Evolutionary conservation across 2,329 filamentous ascomycete species (phyloP).

Genomic region (Phialophora expanda): DNA sequence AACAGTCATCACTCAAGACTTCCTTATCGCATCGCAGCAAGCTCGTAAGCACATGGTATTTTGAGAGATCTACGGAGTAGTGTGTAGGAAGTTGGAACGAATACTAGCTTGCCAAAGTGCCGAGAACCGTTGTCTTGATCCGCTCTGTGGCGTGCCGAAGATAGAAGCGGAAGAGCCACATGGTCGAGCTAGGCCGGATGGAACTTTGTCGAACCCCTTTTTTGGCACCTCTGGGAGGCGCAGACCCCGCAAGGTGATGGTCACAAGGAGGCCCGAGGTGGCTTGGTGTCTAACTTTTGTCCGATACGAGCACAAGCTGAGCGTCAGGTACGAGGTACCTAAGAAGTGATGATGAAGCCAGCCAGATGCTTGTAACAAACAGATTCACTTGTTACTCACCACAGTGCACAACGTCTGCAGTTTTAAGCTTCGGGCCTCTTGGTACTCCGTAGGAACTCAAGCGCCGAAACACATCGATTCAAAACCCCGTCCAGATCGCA

Average conservation of each 20-base stretch:
- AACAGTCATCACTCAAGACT: too few relatives aligned
- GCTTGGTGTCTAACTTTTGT: slow-evolving; percentile 1
- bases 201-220: slow-evolving; percentile 10
- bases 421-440: slow-evolving; percentile 1
- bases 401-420: neutral
- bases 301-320: neutral
- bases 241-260: slow-evolving; percentile 4
- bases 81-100: neutral
- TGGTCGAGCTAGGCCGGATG: slow-evolving; percentile 9
- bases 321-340: slow-evolving; percentile 12
- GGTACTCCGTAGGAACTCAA: neutral
- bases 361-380: slow-evolving; percentile 5
- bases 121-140: neutral
- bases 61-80: too few relatives aligned
- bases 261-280: neutral
- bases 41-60: neutral
- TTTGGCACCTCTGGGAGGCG: slow-evolving; percentile 9
- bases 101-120: neutral
- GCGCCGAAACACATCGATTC: neutral
- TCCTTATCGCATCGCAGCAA: too few relatives aligned
- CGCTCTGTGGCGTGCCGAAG: slow-evolving; percentile 6
- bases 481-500: neutral
- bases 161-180: slow-evolving; percentile 20
- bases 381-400: neutral
- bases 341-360: neutral